These are phyloP conservation scores for Cercospora canescens DNA, from an alignment of 2,329 filamentous ascomycete genomes.

Conservation along the genomic window DNA sequence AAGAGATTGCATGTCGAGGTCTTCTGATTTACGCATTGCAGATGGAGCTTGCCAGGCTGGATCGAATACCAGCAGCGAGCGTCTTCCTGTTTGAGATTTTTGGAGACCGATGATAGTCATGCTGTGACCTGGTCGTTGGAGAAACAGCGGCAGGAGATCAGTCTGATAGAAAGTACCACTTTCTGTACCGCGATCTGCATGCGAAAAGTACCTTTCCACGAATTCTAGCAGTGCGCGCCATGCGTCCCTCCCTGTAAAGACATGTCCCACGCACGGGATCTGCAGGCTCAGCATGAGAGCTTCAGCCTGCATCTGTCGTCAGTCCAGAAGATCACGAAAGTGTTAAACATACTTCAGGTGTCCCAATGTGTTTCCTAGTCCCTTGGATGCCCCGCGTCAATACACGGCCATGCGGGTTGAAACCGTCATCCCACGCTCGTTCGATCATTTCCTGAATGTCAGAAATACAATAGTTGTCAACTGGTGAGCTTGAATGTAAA, in stretches of 20 bases:
- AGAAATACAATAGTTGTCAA: conserved; percentile 60
- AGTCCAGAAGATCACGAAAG: not conserved
- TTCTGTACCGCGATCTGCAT: conserved; percentile 59
- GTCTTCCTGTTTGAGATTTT: conserved; percentile 60
- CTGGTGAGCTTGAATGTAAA: conserved; percentile 33
- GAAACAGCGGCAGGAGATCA: conserved; percentile 52
- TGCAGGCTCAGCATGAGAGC: conserved; percentile 70
- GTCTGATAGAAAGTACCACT: conserved; percentile 21
- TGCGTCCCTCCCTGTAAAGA: conserved; percentile 53
- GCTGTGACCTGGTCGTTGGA: conserved; percentile 88
- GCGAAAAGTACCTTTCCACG: conserved; percentile 72
- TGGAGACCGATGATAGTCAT: conserved; percentile 87
- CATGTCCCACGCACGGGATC: conserved; percentile 57
- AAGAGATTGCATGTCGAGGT: conserved; percentile 44
- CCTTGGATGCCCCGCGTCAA: conserved; percentile 84
- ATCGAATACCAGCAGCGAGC: conserved; percentile 81
- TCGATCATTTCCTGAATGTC: conserved; percentile 85
- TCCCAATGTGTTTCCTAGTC: conserved; percentile 95
- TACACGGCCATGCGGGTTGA: conserved; percentile 69
- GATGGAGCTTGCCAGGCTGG: conserved; percentile 74
- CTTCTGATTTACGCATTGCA: conserved; percentile 53
- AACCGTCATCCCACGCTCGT: conserved; percentile 79
- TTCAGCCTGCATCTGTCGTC: conserved; percentile 58
- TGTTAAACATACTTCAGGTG: conserved; percentile 53
- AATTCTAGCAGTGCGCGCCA: conserved; percentile 59